Percentiles rank a stretch among this genome's conserved stretches.
Conservation (phyloP, 257 asterid species). For the Plantago ovata region DNA sequence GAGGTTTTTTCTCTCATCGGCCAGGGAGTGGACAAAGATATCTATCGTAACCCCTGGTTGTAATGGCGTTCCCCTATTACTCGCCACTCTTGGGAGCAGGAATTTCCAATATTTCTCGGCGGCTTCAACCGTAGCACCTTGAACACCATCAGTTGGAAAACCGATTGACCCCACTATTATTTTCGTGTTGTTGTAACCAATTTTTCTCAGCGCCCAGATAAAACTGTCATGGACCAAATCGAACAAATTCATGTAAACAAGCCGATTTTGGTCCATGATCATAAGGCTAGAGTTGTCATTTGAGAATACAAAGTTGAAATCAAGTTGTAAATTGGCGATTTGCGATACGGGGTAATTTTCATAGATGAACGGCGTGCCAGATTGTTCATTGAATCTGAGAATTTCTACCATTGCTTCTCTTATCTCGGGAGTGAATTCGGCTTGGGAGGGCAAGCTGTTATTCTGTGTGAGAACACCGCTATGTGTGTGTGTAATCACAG, state of each 20-base stretch:
- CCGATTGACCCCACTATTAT: slow-evolving; percentile 29
- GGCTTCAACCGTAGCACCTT: slow-evolving; percentile 13
- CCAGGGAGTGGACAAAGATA: slow-evolving; percentile 16
- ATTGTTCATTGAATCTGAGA: neutral
- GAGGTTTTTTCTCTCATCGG: slow-evolving; percentile 28
- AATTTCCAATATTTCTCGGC: slow-evolving; percentile 34
- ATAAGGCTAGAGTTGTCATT: slow-evolving; percentile 11
- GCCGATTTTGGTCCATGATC: slow-evolving; percentile 14
- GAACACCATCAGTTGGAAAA: slow-evolving; percentile 50
- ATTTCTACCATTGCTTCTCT: neutral
- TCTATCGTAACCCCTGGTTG: slow-evolving; percentile 32
- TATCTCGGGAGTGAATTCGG: slow-evolving; percentile 30
- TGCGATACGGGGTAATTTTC: slow-evolving; percentile 21
- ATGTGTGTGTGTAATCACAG: neutral
- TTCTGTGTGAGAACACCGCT: neutral
- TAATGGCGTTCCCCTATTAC: slow-evolving; percentile 41
- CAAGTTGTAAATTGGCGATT: rapidly evolving
- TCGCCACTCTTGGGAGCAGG: slow-evolving; percentile 19
- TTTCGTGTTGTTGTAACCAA: slow-evolving; percentile 6
- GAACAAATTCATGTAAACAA: slow-evolving; percentile 27
- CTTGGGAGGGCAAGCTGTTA: slow-evolving; percentile 37
- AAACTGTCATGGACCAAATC: slow-evolving; percentile 31
- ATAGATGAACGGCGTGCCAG: slow-evolving; percentile 15
- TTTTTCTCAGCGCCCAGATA: slow-evolving; percentile 29
- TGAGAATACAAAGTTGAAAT: slow-evolving; percentile 24